Base-by-base conservation (phyloP, 192 early-diverging fungal species). In the Podila verticillata region DNA sequence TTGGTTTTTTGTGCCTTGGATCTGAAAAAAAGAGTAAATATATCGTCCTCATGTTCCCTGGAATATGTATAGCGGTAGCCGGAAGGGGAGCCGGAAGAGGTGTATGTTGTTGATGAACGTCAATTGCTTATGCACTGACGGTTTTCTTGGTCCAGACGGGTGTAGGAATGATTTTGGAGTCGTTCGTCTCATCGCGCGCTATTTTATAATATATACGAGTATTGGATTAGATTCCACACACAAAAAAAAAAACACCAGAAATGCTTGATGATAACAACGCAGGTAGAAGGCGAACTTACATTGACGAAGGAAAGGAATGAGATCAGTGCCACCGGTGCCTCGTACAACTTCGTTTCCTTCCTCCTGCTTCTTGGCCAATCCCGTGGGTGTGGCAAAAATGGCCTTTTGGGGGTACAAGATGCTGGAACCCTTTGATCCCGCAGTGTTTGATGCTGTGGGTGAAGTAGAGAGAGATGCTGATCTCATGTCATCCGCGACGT, bases 291-390 rank as follows among this genome's bases (percentile, higher is more conserved):
- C 8, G 15, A n/a, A 39, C 77, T 80, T 72, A 80, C 77, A 80
- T 80, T 80, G 77, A 51, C 77, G 77, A 61, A 99, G 83, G 85
- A 99, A 99, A 36, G 96, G 94, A 35, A 98, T 95, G 19, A 97
- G 84, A 72, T 98, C 92, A 0, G 94, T 95, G 24, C 94, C 95
- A 8, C 94, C 94, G 0, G 94, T 94, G 28, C 94, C 94, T 19
- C 91, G 87, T 12, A 93, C 89, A 31, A 92, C 86, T 26, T 87
- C 73, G 62, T 83, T 72, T 12, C 88, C 86, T 30, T 66, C 82
- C 59, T 91, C 86, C 28, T 89, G 81, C 59, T 86, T 84, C 58
- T 91, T 89, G 22, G 92, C 92, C 26, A 94, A 81, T 20, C 92
- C 81, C 17, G 82, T 44, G 30, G 73, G 73, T 58, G 61, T 56